Conservation (phyloP, 345 rosid genomes). For the Punica granatum region DNA sequence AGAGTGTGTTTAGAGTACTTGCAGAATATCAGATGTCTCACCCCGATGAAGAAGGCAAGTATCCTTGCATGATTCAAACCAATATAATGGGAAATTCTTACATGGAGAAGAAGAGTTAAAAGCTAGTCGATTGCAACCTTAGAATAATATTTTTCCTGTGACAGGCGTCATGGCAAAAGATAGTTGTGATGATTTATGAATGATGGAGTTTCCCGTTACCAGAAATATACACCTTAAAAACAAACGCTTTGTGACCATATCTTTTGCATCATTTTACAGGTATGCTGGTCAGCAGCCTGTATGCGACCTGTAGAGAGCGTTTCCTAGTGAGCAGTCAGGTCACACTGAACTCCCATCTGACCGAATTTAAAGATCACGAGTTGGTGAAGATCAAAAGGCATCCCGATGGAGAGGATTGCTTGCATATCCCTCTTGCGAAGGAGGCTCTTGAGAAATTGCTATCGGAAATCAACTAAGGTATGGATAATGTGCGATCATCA, state of each 20-base stretch:
- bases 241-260: neutral
- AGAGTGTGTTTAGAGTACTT: slow-evolving; percentile 80
- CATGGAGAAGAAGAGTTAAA: neutral
- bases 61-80: neutral
- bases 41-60: slow-evolving; percentile 78
- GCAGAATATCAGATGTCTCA: slow-evolving; percentile 71
- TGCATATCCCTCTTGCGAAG: slow-evolving; percentile 56
- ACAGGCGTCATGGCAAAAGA: neutral
- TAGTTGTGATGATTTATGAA: neutral
- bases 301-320: slow-evolving; percentile 60
- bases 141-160: neutral
- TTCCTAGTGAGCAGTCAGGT: slow-evolving; percentile 90
- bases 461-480: slow-evolving; percentile 44
- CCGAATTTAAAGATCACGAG: slow-evolving; percentile 92
- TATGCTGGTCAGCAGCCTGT: slow-evolving; percentile 60
- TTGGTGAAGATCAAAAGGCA: slow-evolving; percentile 70
- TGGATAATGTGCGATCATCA: neutral
- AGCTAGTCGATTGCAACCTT: neutral
- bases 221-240: neutral
- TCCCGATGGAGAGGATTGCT: slow-evolving; percentile 86
- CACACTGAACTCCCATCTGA: slow-evolving; percentile 79
- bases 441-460: slow-evolving; percentile 66
- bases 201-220: too few relatives aligned
- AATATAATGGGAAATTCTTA: neutral
- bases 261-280: slow-evolving; percentile 29